phyloP scores from a whole-genome alignment of 2,329 filamentous ascomycete genomes.

The Pseudocercospora eumusae region DNA sequence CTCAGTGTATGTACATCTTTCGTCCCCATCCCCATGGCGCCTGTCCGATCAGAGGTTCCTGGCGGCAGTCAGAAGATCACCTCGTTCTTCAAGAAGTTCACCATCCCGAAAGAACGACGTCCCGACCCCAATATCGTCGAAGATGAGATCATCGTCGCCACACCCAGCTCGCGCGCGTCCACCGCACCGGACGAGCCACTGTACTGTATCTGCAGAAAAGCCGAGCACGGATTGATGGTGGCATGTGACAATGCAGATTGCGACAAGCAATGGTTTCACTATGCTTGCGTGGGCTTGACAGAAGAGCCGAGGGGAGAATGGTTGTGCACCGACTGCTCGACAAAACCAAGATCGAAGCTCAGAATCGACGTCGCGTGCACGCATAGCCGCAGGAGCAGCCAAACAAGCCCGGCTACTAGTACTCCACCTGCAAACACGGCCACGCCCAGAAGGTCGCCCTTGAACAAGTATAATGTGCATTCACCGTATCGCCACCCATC shows the following conservation, averaged over 20 bases:
- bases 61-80: slow-evolving; percentile 38
- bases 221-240: slow-evolving; percentile 59
- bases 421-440: no score
- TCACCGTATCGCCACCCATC: slow-evolving; percentile 19
- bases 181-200: not conserved
- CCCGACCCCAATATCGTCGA: slow-evolving; percentile 30
- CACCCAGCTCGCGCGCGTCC: slow-evolving; percentile 3
- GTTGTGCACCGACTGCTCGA: slow-evolving; percentile 29
- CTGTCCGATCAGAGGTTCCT: not conserved
- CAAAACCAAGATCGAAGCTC: not conserved
- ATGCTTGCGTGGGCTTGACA: slow-evolving; percentile 70
- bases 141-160: slow-evolving; percentile 34
- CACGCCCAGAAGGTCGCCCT: slow-evolving; percentile 7
- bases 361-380: not conserved
- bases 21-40: no score
- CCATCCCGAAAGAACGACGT: slow-evolving; percentile 32
- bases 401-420: not conserved
- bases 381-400: not conserved
- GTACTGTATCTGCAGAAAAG: slow-evolving; percentile 3
- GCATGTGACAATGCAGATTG: slow-evolving; percentile 77
- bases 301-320: slow-evolving; percentile 55
- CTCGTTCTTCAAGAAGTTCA: slow-evolving; percentile 51
- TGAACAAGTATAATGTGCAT: slow-evolving; percentile 20
- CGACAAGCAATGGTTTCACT: slow-evolving; percentile 79
- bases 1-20: not conserved